Evolutionary conservation across 768 basidiomycete species (phyloP).

Genomic region (Lentinula sp.): DNA sequence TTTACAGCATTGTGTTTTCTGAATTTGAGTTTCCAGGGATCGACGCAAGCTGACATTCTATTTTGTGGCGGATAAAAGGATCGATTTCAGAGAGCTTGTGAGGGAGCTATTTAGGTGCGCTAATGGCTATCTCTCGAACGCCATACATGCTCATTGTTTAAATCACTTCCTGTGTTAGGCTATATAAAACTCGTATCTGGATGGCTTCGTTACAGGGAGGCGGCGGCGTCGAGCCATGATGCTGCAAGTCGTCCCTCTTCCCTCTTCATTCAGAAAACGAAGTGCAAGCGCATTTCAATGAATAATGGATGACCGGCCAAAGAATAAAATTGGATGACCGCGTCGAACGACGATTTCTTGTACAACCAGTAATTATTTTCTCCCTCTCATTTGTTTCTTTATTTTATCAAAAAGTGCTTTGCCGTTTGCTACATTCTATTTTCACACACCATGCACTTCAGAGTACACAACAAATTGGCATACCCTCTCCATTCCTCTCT

Average conservation of each 20-base stretch:
- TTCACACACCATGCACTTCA: neutral
- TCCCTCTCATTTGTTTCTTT: neutral
- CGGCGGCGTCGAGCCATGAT: constrained; percentile 14
- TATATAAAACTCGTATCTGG: constrained; percentile 96
- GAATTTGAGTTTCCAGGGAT: constrained; percentile 52
- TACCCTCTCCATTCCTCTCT: neutral
- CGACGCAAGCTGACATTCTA: constrained; percentile 98
- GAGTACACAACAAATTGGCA: neutral
- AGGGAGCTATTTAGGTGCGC: constrained; percentile 85
- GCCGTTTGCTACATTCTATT: neutral
- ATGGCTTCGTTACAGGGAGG: constrained; percentile 77
- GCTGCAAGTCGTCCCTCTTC: neutral
- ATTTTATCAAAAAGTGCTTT: neutral
- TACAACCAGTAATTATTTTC: neutral
- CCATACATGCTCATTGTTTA: too few species aligned
- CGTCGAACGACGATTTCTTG: neutral
- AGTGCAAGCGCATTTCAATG: neutral
- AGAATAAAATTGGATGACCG: neutral
- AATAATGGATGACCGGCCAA: neutral
- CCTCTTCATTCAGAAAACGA: neutral
- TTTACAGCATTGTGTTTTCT: neutral
- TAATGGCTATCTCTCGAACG: neutral
- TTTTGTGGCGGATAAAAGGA: constrained; percentile 92
- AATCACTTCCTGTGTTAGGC: constrained; percentile 27
- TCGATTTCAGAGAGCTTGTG: constrained; percentile 95